Conservation (phyloP, 176 grass and related monocot genomes). For the Cymbopogon citratus region DNA sequence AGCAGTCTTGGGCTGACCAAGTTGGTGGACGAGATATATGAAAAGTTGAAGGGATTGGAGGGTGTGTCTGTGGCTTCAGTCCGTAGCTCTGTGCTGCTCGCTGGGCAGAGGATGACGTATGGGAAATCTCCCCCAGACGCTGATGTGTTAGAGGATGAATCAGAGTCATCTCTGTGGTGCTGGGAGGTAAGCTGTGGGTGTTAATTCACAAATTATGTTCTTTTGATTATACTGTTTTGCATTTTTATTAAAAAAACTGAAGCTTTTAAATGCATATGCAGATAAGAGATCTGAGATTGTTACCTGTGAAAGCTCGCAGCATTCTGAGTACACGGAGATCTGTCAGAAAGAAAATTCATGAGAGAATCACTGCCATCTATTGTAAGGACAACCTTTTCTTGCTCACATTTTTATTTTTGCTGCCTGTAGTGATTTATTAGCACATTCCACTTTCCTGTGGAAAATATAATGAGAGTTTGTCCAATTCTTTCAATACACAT, state of each 20-base stretch:
- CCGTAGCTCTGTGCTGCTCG: constrained; percentile 48
- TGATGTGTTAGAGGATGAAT: constrained; percentile 86
- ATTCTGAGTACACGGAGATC: constrained; percentile 50
- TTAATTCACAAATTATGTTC: background rate
- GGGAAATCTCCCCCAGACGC: constrained; percentile 53
- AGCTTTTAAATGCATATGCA: constrained; percentile 20
- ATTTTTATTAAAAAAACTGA: background rate
- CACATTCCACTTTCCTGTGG: background rate
- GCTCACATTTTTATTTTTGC: background rate
- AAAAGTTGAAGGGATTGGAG: constrained; percentile 50
- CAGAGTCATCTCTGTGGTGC: constrained; percentile 68
- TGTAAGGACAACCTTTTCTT: constrained; percentile 37
- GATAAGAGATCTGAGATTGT: constrained; percentile 75
- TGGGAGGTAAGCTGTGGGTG: constrained; percentile 67
- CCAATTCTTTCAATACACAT: background rate
- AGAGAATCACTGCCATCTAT: constrained; percentile 59
- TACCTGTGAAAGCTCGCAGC: constrained; percentile 49
- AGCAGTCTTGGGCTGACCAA: constrained; percentile 58
- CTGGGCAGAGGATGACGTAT: constrained; percentile 81
- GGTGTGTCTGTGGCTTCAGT: constrained; percentile 47
- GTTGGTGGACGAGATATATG: constrained; percentile 49
- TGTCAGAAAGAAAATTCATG: constrained; percentile 81
- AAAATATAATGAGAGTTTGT: background rate
- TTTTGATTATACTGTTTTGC: background rate
- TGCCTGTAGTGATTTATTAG: background rate